A percentile compares a stretch with the other conserved stretches of the same genome.
Conservation (phyloP, 2,329 filamentous ascomycete genomes). For the Aspergillus chevalieri region DNA sequence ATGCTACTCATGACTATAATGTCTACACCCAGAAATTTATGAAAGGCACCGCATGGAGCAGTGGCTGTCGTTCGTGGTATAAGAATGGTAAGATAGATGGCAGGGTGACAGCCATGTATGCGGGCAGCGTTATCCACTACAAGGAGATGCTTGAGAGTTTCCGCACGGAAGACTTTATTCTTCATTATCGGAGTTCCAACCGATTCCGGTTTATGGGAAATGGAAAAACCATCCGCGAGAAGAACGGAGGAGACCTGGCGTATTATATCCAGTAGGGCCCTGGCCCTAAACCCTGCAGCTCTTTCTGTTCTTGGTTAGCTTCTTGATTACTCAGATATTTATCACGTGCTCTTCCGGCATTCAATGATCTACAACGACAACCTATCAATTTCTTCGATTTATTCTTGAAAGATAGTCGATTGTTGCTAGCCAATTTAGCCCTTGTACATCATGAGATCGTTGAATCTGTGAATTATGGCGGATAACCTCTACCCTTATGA, state of each 20-base stretch:
- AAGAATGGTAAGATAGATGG: constrained; percentile 20
- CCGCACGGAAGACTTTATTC: constrained; percentile 17
- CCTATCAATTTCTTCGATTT: not conserved
- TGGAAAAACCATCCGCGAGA: constrained; percentile 25
- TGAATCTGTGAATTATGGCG: not conserved
- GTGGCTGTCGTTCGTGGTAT: constrained; percentile 25
- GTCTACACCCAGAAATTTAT: constrained; percentile 27
- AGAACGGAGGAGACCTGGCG: constrained; percentile 25
- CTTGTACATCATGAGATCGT: not conserved
- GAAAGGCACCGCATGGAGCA: constrained; percentile 24
- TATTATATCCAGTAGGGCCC: not conserved
- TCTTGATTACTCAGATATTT: not conserved
- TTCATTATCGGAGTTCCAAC: constrained; percentile 12
- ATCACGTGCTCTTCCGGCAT: not conserved
- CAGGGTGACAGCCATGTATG: constrained; percentile 11
- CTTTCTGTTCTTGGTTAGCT: not conserved
- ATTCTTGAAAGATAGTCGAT: not conserved
- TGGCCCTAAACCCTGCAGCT: not conserved
- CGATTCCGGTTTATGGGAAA: constrained; percentile 15
- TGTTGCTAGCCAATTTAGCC: too few species aligned
- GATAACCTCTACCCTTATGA: constrained; percentile 17
- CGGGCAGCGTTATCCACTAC: constrained; percentile 10
- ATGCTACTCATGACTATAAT: constrained; percentile 29
- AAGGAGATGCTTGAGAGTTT: constrained; percentile 13
- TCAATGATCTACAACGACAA: not conserved